These are phyloP conservation scores for Mentha longifolia DNA, from an alignment of 257 asterid species.

Conservation along the genomic window DNA sequence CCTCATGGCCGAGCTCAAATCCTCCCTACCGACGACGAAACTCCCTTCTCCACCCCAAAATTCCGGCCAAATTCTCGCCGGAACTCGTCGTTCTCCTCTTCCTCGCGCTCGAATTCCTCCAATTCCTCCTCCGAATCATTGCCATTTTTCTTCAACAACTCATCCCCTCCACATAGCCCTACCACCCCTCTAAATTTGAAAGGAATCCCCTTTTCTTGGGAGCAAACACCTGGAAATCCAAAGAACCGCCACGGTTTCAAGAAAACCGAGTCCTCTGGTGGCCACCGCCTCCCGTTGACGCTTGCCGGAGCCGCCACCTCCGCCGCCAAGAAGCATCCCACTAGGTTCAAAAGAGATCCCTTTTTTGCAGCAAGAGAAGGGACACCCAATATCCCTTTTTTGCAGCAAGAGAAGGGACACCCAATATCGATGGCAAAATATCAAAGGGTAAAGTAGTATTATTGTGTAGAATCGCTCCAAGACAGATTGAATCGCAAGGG, in stretches of 20 bases:
- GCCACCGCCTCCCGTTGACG: constrained; percentile 64
- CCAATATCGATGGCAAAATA: no score
- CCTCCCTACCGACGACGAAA: constrained; percentile 27
- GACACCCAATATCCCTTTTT: no score
- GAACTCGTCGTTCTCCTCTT: no score
- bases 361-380: constrained; percentile 68
- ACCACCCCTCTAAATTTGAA: constrained; percentile 39
- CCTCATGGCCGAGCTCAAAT: constrained; percentile 15
- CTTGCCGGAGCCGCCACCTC: constrained; percentile 55
- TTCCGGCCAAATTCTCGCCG: no score
- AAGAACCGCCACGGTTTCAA: constrained; percentile 30
- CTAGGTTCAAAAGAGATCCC: constrained; percentile 56
- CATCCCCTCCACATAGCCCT: constrained; percentile 42
- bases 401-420: constrained; percentile 67
- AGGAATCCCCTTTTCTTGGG: constrained; percentile 69
- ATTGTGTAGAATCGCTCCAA: no score
- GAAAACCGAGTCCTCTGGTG: constrained; percentile 27
- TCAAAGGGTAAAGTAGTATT: no score
- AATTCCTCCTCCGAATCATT: no score
- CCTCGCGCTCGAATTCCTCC: no score
- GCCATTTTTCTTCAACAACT: no score
- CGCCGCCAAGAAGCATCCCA: constrained; percentile 40
- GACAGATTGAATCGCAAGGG: no score
- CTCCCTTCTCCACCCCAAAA: no score
- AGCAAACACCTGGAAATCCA: constrained; percentile 62